A percentile compares a stretch with the other conserved stretches of the same genome.
Conservation (phyloP, 768 basidiomycete genomes). For the Boletus insuetus region DNA sequence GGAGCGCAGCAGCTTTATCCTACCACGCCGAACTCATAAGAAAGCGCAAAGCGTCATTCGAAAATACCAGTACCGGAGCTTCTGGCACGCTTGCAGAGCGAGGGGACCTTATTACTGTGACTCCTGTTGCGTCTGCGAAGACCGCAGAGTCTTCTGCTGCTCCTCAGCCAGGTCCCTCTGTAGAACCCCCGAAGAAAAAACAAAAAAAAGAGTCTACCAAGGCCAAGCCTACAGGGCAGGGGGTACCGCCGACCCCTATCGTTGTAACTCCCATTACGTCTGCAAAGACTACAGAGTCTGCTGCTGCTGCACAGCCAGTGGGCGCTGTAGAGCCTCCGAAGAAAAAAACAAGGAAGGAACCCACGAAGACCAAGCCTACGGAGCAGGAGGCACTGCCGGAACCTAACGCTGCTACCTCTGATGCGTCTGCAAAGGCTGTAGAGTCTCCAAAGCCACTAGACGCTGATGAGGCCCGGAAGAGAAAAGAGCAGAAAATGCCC, state of each 20-base stretch:
- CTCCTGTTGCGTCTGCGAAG: background rate
- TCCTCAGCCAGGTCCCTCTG: background rate
- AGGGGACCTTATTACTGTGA: slow-evolving; percentile 3
- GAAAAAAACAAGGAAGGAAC: slow-evolving; percentile 18
- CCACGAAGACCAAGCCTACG: background rate
- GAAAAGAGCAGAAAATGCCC: too few relatives aligned
- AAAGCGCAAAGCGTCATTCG: slow-evolving; percentile 28
- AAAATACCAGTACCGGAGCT: background rate
- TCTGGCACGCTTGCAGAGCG: background rate
- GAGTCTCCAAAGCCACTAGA: too few relatives aligned
- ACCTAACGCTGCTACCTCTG: too few relatives aligned
- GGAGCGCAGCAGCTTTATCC: too few relatives aligned
- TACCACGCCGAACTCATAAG: slow-evolving; percentile 11
- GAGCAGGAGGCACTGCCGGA: too few relatives aligned
- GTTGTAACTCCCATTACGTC: background rate
- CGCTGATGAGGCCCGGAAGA: too few relatives aligned
- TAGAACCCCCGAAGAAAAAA: slow-evolving; percentile 20
- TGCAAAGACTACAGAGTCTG: background rate
- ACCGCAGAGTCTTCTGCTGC: background rate
- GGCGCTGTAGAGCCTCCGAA: slow-evolving; percentile 7
- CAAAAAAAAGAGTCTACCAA: slow-evolving; percentile 3
- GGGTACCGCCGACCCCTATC: slow-evolving; percentile 7
- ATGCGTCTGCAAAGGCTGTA: too few relatives aligned
- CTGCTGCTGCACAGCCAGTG: background rate
- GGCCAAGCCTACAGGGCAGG: background rate